These are phyloP conservation scores for Catunica adiposa DNA, from an alignment of 2,329 filamentous ascomycete genomes.

Conservation along the genomic window DNA sequence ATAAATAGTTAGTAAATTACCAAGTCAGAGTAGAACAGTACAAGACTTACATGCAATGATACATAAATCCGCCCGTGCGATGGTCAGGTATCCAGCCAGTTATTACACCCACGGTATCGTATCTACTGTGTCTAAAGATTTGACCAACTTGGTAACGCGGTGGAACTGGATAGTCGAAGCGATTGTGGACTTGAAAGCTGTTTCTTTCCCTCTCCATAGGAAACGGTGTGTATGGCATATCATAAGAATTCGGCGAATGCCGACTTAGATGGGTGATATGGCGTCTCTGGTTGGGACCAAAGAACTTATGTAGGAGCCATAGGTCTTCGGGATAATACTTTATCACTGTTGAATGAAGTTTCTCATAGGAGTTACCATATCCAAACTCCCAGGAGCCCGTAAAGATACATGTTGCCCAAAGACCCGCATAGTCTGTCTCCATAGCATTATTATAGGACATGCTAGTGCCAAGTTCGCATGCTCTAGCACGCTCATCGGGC, in stretches of 20 bases:
- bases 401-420: slow-evolving; percentile 8
- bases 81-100: slow-evolving; percentile 60
- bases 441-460: slow-evolving; percentile 7
- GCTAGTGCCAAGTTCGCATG: background rate
- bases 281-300: background rate
- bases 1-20: background rate
- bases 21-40: background rate
- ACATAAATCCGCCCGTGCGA: slow-evolving; percentile 34
- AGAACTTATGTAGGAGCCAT: slow-evolving; percentile 14
- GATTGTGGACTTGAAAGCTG: slow-evolving; percentile 16
- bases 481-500: background rate
- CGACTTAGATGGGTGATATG: background rate
- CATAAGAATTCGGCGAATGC: slow-evolving; percentile 16
- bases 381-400: slow-evolving; percentile 5
- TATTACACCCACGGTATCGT: slow-evolving; percentile 64
- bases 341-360: slow-evolving; percentile 1
- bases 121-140: slow-evolving; percentile 68
- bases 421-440: slow-evolving; percentile 4
- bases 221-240: slow-evolving; percentile 16
- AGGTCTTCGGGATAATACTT: slow-evolving; percentile 9
- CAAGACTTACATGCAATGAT: slow-evolving; percentile 64
- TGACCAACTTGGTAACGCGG: slow-evolving; percentile 43
- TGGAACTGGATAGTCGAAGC: background rate
- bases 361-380: background rate
- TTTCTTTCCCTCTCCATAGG: slow-evolving; percentile 22